These are phyloP conservation scores for Cladosporium sp. DNA, from an alignment of 2,329 filamentous ascomycete species.

Conservation along the genomic window DNA sequence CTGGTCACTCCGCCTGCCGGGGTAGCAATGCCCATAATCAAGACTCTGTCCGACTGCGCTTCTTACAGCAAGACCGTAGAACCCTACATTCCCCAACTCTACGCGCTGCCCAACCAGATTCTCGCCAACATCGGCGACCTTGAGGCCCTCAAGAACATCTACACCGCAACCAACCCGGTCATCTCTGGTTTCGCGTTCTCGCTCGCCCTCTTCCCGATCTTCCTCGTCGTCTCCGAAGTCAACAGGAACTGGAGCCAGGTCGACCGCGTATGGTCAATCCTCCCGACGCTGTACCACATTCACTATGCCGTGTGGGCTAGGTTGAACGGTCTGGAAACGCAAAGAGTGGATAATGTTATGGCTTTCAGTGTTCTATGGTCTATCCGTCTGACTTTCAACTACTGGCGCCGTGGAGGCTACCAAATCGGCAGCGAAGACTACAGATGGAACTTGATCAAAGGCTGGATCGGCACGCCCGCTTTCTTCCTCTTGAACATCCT, in stretches of 20 bases:
- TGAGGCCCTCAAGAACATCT: slow-evolving; percentile 65
- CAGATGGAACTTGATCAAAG: slow-evolving; percentile 76
- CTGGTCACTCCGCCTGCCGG: slow-evolving; percentile 13
- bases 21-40: slow-evolving; percentile 44
- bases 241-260: slow-evolving; percentile 97
- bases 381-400: slow-evolving; percentile 80
- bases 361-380: slow-evolving; percentile 68
- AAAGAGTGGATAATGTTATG: slow-evolving; percentile 68
- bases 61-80: slow-evolving; percentile 70
- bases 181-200: slow-evolving; percentile 65
- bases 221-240: slow-evolving; percentile 68
- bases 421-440: slow-evolving; percentile 88
- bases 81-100: slow-evolving; percentile 68
- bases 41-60: slow-evolving; percentile 67
- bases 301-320: slow-evolving; percentile 84
- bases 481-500: slow-evolving; percentile 83
- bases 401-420: slow-evolving; percentile 94
- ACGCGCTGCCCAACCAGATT: slow-evolving; percentile 40
- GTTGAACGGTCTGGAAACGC: slow-evolving; percentile 64
- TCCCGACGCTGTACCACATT: slow-evolving; percentile 80
- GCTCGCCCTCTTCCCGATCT: no score
- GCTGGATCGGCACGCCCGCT: slow-evolving; percentile 56
- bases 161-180: slow-evolving; percentile 80
- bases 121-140: slow-evolving; percentile 57
- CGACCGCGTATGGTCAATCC: slow-evolving; percentile 84